phyloP scores from a whole-genome alignment of 768 basidiomycete genomes.

The Podaxis sp. region DNA sequence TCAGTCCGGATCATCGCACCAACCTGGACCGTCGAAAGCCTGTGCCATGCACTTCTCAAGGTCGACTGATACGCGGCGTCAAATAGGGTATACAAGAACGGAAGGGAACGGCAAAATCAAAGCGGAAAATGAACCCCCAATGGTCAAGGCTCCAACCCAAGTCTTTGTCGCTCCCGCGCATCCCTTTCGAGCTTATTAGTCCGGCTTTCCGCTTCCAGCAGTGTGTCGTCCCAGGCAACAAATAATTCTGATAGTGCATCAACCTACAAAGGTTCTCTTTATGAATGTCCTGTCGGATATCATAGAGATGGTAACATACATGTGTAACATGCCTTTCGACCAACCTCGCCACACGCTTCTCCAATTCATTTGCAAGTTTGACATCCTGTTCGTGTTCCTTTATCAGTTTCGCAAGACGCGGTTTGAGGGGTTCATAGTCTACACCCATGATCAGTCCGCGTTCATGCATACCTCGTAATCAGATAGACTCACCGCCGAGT shows the following conservation, averaged over 20 bases:
- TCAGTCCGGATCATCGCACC: background rate
- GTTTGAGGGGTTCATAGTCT: constrained; percentile 66
- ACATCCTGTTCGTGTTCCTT: constrained; percentile 60
- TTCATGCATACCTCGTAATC: constrained; percentile 8
- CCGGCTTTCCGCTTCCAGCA: constrained; percentile 66
- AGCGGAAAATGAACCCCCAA: background rate
- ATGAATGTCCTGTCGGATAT: background rate
- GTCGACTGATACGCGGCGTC: background rate
- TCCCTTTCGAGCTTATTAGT: constrained; percentile 59
- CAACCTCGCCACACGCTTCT: constrained; percentile 61
- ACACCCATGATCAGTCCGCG: background rate
- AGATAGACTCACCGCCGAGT: constrained; percentile 47
- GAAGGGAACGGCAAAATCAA: background rate
- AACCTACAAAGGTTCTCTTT: constrained; percentile 42
- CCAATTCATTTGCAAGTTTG: constrained; percentile 55
- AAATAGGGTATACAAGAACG: background rate
- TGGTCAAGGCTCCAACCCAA: constrained; percentile 51
- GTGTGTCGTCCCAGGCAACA: constrained; percentile 79
- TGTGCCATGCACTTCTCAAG: background rate
- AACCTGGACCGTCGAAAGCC: background rate
- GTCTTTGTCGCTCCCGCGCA: constrained; percentile 53
- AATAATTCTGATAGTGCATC: constrained; percentile 83
- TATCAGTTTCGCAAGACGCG: constrained; percentile 64
- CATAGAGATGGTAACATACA: constrained; percentile 43
- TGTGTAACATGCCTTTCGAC: constrained; percentile 72